Evolutionary conservation across 345 rosid genomes (phyloP).

Genomic region (Dipteronia dyeriana): DNA sequence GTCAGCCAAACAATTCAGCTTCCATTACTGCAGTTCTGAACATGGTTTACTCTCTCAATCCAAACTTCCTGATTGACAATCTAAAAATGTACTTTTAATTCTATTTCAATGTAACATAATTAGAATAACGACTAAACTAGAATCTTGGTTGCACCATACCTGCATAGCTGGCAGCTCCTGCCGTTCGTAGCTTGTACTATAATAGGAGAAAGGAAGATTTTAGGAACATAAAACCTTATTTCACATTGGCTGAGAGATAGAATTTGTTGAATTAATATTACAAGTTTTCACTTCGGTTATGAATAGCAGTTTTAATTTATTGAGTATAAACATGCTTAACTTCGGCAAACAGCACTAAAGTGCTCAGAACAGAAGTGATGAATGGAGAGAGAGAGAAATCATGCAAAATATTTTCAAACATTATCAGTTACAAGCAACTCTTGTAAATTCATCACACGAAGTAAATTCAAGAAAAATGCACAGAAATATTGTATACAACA

Average conservation of each 20-base stretch:
- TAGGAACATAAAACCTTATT: constrained; percentile 10
- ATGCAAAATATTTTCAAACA: neutral
- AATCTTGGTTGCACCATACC: constrained; percentile 10
- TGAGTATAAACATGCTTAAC: neutral
- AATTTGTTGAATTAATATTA: constrained; percentile 2
- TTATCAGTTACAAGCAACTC: neutral
- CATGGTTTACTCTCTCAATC: constrained; percentile 69
- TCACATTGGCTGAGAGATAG: neutral
- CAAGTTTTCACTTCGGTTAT: constrained; percentile 20
- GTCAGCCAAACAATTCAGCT: constrained; percentile 62
- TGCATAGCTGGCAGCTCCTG: constrained; percentile 17
- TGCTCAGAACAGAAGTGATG: neutral
- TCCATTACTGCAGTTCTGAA: constrained; percentile 66
- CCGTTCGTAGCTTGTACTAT: constrained; percentile 21
- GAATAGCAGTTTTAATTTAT: constrained; percentile 1
- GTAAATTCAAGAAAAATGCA: neutral
- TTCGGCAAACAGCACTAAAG: neutral
- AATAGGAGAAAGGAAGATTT: constrained; percentile 1
- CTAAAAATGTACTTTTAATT: constrained; percentile 44
- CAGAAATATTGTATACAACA: neutral
- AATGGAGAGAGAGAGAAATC: neutral
- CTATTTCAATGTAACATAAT: constrained; percentile 12
- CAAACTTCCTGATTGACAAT: constrained; percentile 50
- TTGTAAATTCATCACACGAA: neutral
- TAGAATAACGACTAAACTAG: constrained; percentile 8